Conservation (phyloP, 768 basidiomycete species). For the Tylopilus subfusipes region DNA sequence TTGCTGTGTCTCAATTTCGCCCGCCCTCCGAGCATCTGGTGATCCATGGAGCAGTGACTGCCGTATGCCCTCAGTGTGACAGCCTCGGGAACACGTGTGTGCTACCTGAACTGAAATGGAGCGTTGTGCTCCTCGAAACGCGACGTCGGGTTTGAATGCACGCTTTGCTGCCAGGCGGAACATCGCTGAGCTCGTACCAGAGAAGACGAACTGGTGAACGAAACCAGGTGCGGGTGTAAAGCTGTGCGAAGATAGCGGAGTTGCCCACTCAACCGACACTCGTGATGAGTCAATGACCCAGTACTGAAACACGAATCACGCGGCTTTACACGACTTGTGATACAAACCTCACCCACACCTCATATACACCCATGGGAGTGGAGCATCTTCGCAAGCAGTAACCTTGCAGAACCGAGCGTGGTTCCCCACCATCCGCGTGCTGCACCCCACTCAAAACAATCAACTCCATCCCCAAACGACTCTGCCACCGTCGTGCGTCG, state of each 20-base stretch:
- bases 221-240: neutral
- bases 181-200: constrained; percentile 16
- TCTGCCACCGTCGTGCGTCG: constrained; percentile 3
- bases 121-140: constrained; percentile 35
- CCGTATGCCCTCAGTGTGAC: constrained; percentile 25
- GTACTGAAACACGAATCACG: neutral
- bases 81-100: constrained; percentile 18
- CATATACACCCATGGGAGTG: constrained; percentile 37
- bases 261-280: neutral
- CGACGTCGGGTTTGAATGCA: constrained; percentile 9
- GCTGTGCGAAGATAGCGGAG: constrained; percentile 21
- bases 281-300: too few species aligned
- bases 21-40: constrained; percentile 79
- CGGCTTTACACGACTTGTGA: constrained; percentile 5
- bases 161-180: constrained; percentile 19
- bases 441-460: constrained; percentile 27
- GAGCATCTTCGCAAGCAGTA: constrained; percentile 24
- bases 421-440: constrained; percentile 15
- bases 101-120: constrained; percentile 64
- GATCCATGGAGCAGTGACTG: constrained; percentile 94
- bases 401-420: constrained; percentile 30
- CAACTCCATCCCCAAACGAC: neutral
- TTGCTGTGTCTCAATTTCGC: constrained; percentile 70
- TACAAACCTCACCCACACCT: constrained; percentile 38
- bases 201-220: constrained; percentile 4